Conservation (phyloP, 176 grass and related monocot genomes). For the Luzula sylvatica region DNA sequence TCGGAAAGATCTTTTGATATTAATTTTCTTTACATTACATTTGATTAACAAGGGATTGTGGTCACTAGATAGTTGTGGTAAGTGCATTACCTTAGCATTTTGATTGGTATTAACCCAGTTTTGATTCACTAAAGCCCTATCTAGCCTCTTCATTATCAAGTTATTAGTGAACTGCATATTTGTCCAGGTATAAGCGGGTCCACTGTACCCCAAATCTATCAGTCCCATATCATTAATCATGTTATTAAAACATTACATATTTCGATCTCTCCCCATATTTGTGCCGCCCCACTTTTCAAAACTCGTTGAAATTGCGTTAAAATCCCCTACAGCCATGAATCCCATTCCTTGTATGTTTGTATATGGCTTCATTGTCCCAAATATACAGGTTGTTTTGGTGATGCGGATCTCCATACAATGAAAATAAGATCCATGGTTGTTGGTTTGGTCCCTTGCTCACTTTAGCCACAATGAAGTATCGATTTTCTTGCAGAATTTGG, state of each 20-base stretch:
- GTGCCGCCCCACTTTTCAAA: background rate
- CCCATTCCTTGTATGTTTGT: background rate
- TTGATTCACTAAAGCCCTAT: background rate
- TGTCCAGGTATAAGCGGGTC: background rate
- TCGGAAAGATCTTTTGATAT: no score
- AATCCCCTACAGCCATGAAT: background rate
- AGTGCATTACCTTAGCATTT: background rate
- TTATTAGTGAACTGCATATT: background rate
- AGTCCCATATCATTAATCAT: background rate
- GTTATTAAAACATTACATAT: background rate
- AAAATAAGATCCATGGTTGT: background rate
- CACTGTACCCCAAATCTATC: background rate
- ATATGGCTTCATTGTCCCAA: background rate
- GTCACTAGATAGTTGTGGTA: background rate
- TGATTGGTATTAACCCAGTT: background rate
- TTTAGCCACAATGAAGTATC: no score
- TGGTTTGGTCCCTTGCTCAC: no score
- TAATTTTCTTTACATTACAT: no score
- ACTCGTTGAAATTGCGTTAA: background rate
- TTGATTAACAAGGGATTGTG: background rate
- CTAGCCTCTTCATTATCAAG: background rate
- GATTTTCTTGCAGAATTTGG: no score
- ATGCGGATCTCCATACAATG: background rate
- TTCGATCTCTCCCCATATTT: accelerated
- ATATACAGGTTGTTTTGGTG: background rate